A percentile compares a stretch with the other conserved stretches of the same genome.
Conservation (phyloP, 2,329 filamentous ascomycete species). For the Geosmithia morbida region DNA sequence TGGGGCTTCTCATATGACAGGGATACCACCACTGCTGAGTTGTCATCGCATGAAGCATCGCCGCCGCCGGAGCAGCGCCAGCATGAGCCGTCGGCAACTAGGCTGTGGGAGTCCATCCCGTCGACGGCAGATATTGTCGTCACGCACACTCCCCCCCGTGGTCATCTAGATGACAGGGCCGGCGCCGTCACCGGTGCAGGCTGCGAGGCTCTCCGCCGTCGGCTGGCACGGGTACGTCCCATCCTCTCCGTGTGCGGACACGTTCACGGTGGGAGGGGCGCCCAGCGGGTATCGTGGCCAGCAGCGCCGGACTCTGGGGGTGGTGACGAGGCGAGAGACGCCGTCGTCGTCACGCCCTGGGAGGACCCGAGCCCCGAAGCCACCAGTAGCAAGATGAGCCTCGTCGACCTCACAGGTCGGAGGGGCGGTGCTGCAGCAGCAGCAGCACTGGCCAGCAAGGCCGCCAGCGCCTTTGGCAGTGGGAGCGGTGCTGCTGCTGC, state of each 20-base stretch:
- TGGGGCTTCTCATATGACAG: conserved; percentile 55
- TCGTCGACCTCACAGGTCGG: conserved; percentile 44
- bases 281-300: conserved; percentile 47
- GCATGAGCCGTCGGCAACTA: no score
- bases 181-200: conserved; percentile 26
- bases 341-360: conserved; percentile 28
- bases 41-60: no score
- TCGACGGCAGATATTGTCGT: conserved; percentile 49
- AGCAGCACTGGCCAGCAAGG: conserved; percentile 31
- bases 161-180: conserved; percentile 38
- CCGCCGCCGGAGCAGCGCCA: no score
- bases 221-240: conserved; percentile 47
- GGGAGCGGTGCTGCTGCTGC: no score
- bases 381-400: conserved; percentile 40
- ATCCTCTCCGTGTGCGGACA: conserved; percentile 57
- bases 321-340: conserved; percentile 1
- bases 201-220: conserved; percentile 42
- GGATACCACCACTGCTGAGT: no score
- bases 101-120: conserved; percentile 48
- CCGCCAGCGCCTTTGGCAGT: conserved; percentile 8
- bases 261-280: conserved; percentile 54
- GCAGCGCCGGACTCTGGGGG: conserved; percentile 14
- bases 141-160: conserved; percentile 53
- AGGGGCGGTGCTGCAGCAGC: conserved; percentile 12
- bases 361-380: conserved; percentile 39